Percentiles rank a stretch among this genome's conserved stretches.
Evolutionary conservation across 2,329 filamentous ascomycete genomes (phyloP).

Genomic region (Phialemoniopsis sp.): DNA sequence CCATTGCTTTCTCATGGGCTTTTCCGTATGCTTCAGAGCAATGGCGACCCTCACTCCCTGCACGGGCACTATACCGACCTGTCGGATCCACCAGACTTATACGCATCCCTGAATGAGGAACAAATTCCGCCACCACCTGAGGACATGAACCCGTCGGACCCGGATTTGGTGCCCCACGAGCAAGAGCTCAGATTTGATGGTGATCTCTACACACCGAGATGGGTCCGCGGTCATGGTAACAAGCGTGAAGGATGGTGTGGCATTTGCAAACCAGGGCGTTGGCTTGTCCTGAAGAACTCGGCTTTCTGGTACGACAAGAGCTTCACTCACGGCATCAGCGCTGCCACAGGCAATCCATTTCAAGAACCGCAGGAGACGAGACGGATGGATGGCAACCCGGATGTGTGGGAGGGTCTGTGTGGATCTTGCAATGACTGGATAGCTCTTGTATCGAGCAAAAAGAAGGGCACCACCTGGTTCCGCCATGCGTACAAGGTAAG

Average conservation of each 20-base stretch:
- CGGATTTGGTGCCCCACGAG: slow-evolving; percentile 72
- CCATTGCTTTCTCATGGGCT: slow-evolving; percentile 66
- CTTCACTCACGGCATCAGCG: slow-evolving; percentile 83
- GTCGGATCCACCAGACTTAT: slow-evolving; percentile 72
- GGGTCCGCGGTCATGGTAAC: slow-evolving; percentile 82
- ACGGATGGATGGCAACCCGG: slow-evolving; percentile 74
- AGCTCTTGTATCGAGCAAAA: slow-evolving; percentile 77
- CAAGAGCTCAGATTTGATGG: slow-evolving; percentile 76
- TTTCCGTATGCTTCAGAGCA: slow-evolving; percentile 71
- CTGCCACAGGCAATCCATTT: slow-evolving; percentile 74
- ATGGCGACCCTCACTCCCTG: slow-evolving; percentile 63
- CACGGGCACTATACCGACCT: slow-evolving; percentile 70
- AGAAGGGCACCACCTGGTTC: slow-evolving; percentile 92
- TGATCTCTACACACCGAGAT: slow-evolving; percentile 78
- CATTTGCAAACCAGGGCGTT: slow-evolving; percentile 79
- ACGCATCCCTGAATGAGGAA: slow-evolving; percentile 70
- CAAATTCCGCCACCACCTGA: slow-evolving; percentile 70
- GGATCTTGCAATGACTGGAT: slow-evolving; percentile 79
- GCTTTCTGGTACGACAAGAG: slow-evolving; percentile 94
- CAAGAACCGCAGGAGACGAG: slow-evolving; percentile 72
- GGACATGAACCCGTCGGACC: slow-evolving; percentile 76
- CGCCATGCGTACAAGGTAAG: slow-evolving; percentile 81
- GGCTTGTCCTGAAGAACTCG: slow-evolving; percentile 86
- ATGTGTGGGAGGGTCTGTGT: slow-evolving; percentile 78
- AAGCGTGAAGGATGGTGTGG: slow-evolving; percentile 89